phyloP scores from a whole-genome alignment of 306 rosid genomes.

The Benincasa hispida region DNA sequence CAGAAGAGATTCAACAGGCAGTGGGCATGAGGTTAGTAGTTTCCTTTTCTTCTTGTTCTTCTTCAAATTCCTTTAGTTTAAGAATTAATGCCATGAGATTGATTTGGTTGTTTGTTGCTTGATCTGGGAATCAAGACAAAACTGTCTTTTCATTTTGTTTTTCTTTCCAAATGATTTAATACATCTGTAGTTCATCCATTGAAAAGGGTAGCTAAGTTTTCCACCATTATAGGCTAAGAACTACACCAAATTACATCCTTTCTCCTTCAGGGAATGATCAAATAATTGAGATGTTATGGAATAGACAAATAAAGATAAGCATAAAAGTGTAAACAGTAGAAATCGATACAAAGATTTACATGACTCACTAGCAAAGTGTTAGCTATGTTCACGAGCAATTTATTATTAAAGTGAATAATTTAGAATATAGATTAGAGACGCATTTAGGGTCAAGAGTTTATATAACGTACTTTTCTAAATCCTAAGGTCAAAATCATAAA shows the following conservation, averaged over 20 bases:
- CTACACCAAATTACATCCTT: background rate
- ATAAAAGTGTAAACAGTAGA: too few relatives aligned
- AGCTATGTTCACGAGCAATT: too few relatives aligned
- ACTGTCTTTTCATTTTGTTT: background rate
- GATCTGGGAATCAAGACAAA: slow-evolving; percentile 2
- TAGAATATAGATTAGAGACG: too few relatives aligned
- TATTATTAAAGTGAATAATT: too few relatives aligned
- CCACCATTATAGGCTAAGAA: background rate
- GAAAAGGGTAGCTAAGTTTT: background rate
- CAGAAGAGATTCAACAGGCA: slow-evolving; percentile 74
- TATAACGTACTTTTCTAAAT: too few relatives aligned
- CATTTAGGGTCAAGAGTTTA: too few relatives aligned
- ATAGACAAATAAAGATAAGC: too few relatives aligned
- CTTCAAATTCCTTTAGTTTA: background rate
- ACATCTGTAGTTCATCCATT: background rate
- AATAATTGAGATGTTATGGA: too few relatives aligned
- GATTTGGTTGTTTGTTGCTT: slow-evolving; percentile 1
- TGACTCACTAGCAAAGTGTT: too few relatives aligned
- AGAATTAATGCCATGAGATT: background rate
- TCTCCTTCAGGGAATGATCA: background rate
- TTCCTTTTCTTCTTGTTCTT: background rate
- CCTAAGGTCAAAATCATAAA: too few relatives aligned
- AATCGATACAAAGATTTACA: too few relatives aligned
- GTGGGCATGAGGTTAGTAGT: slow-evolving; percentile 79
- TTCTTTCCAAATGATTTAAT: background rate